phyloP scores from a whole-genome alignment of 2,329 filamentous ascomycete genomes.

The Juglanconis oblonga region DNA sequence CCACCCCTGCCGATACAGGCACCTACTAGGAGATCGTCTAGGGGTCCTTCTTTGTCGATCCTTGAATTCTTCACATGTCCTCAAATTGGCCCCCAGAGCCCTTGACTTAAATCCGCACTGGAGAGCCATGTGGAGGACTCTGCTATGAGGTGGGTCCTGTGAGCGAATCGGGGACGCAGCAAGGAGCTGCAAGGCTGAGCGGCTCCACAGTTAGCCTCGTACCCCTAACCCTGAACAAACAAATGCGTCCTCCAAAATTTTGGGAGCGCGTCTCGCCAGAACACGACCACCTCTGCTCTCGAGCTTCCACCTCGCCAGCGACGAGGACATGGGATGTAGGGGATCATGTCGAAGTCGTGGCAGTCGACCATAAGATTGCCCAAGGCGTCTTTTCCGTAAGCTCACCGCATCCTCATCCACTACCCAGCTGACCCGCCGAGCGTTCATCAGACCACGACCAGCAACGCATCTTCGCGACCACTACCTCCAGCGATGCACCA shows the following conservation, averaged over 20 bases:
- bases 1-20: no score
- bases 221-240: neutral
- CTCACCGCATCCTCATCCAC: constrained; percentile 6
- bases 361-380: constrained; percentile 73
- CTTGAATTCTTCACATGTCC: no score
- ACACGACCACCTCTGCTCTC: no score
- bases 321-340: constrained; percentile 8
- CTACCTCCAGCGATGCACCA: constrained; percentile 75
- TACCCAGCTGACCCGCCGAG: constrained; percentile 20
- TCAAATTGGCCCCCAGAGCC: no score
- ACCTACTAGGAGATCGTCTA: no score
- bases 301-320: neutral
- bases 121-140: no score
- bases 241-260: neutral
- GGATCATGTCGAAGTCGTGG: constrained; percentile 58
- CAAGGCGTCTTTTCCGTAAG: constrained; percentile 69
- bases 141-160: no score
- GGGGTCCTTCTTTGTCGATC: no score
- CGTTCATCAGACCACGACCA: constrained; percentile 45
- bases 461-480: constrained; percentile 45
- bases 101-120: no score
- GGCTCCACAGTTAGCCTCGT: neutral
- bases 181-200: neutral
- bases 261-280: neutral
- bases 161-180: no score